Evolutionary conservation across 2,329 filamentous ascomycete species (phyloP).

Genomic region (Penicillium sp.): DNA sequence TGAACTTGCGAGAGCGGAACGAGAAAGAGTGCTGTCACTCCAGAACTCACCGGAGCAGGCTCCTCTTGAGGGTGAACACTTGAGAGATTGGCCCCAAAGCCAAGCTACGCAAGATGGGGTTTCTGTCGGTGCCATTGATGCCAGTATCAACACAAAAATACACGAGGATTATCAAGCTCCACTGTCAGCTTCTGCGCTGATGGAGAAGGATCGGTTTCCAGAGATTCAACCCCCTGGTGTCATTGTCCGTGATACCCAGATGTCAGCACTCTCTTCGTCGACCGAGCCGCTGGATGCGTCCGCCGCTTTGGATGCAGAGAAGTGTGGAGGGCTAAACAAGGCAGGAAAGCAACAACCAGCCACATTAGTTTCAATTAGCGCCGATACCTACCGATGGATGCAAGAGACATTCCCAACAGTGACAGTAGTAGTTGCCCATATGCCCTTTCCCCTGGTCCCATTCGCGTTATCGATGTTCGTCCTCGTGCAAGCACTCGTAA

Average conservation of each 20-base stretch:
- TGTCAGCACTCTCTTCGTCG: background rate
- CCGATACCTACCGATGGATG: slow-evolving; percentile 55
- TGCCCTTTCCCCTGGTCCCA: slow-evolving; percentile 68
- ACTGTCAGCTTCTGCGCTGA: slow-evolving; percentile 4
- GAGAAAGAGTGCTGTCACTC: slow-evolving; percentile 16
- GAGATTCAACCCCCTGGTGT: background rate
- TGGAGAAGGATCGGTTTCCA: slow-evolving; percentile 11
- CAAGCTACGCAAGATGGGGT: background rate
- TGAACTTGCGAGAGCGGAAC: slow-evolving; percentile 45
- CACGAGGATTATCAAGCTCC: background rate
- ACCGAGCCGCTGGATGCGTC: slow-evolving; percentile 4
- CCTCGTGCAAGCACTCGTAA: slow-evolving; percentile 70
- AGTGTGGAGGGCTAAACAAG: slow-evolving; percentile 11
- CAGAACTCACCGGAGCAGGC: slow-evolving; percentile 6
- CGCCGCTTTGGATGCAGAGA: slow-evolving; percentile 33
- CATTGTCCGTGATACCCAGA: background rate
- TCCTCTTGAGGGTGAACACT: background rate
- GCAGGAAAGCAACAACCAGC: slow-evolving; percentile 22
- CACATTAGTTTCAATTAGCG: slow-evolving; percentile 56
- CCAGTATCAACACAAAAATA: background rate
- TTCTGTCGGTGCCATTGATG: background rate
- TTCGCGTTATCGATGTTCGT: slow-evolving; percentile 76
- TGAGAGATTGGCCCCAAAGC: background rate
- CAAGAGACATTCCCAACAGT: slow-evolving; percentile 72
- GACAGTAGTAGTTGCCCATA: slow-evolving; percentile 63